Conservation (phyloP, 768 basidiomycete genomes). For the Heimioporus sp. region DNA sequence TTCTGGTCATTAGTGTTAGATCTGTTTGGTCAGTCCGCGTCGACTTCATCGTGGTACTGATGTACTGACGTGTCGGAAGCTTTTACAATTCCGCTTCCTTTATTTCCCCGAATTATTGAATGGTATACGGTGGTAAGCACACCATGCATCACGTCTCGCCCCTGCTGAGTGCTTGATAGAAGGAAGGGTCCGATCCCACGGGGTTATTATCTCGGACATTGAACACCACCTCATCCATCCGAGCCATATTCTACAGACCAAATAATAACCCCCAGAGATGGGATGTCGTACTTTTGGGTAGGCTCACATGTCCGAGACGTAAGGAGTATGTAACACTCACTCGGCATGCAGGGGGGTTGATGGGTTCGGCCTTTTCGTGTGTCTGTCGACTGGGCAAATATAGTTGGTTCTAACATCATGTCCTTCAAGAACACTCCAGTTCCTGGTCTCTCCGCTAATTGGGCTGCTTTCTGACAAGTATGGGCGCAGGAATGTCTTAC, state of each 20-base stretch:
- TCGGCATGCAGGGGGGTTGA: constrained; percentile 61
- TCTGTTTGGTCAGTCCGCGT: constrained; percentile 55
- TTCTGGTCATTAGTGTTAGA: constrained; percentile 91
- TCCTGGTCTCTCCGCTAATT: constrained; percentile 77
- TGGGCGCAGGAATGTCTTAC: constrained; percentile 80
- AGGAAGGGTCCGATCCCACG: constrained; percentile 66
- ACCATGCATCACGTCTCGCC: neutral
- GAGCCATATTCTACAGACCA: constrained; percentile 63
- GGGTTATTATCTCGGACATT: constrained; percentile 77
- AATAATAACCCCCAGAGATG: constrained; percentile 69
- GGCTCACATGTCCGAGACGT: constrained; percentile 9
- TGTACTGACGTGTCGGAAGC: constrained; percentile 41
- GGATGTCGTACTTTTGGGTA: constrained; percentile 93
- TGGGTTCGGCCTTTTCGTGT: constrained; percentile 93
- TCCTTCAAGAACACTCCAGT: constrained; percentile 68
- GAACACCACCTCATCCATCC: constrained; percentile 58
- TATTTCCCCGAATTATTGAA: constrained; percentile 96
- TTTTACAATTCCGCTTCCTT: constrained; percentile 92
- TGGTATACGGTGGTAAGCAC: constrained; percentile 75
- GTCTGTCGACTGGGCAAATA: constrained; percentile 38
- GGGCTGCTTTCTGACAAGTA: constrained; percentile 86
- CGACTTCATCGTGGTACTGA: constrained; percentile 6
- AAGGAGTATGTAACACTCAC: constrained; percentile 5
- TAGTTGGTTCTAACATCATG: constrained; percentile 29
- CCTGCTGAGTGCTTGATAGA: constrained; percentile 36